phyloP scores from a whole-genome alignment of 345 rosid species.

The Excoecaria agallocha region DNA sequence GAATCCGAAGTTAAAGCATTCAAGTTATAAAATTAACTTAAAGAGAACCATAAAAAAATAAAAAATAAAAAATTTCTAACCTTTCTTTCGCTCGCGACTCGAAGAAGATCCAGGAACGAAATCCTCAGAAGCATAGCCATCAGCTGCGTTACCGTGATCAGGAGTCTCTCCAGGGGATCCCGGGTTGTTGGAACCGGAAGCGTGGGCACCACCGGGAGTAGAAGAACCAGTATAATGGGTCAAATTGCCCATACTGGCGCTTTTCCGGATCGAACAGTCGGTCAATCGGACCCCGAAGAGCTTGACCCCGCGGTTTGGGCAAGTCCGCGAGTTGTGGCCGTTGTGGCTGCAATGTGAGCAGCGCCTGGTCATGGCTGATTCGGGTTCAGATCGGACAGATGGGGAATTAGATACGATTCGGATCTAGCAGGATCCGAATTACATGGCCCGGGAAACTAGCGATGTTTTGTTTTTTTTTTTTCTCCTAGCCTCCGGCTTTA shows the following conservation, averaged over 20 bases:
- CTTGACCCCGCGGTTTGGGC: conserved; percentile 37
- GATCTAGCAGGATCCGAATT: conserved; percentile 15
- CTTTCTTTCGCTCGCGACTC: conserved; percentile 92
- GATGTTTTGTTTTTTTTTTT: not conserved
- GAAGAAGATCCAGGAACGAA: conserved; percentile 90
- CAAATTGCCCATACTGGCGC: conserved; percentile 38
- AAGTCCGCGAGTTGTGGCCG: conserved; percentile 38
- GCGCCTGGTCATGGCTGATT: conserved; percentile 28
- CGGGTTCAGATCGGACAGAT: conserved; percentile 10
- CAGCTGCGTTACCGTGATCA: conserved; percentile 62
- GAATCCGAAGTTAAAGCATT: not conserved
- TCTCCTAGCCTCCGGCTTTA: conserved; percentile 2
- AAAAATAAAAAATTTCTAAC: conserved; percentile 30
- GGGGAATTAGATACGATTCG: not conserved
- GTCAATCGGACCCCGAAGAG: conserved; percentile 36
- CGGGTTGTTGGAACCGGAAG: conserved; percentile 43
- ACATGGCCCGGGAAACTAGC: conserved; percentile 14
- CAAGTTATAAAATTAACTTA: not conserved
- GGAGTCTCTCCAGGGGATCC: conserved; percentile 62
- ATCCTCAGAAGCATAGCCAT: conserved; percentile 95
- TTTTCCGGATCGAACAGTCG: conserved; percentile 52
- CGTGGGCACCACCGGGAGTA: conserved; percentile 15
- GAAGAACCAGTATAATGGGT: conserved; percentile 28
- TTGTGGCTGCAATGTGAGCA: conserved; percentile 43
- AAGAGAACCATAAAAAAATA: not conserved